Evolutionary conservation across 2,329 filamentous ascomycete species (phyloP).

Genomic region (Sarocladium oryzae): DNA sequence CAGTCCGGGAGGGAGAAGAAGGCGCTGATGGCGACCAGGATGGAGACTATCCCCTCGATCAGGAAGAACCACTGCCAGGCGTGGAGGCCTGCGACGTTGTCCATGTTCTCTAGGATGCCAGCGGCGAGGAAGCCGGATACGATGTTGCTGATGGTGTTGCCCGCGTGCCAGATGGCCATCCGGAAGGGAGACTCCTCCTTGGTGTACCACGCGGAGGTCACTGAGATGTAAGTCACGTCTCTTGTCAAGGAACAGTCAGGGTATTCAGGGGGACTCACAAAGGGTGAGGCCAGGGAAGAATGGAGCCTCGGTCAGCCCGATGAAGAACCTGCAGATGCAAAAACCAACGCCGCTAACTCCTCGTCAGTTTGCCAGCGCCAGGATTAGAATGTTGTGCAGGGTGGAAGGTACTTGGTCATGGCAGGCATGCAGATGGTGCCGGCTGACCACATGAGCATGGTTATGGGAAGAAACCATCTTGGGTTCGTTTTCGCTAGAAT

Average conservation of each 20-base stretch:
- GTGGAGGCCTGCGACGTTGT: conserved; percentile 28
- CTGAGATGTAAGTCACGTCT: conserved; percentile 6
- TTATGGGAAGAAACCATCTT: conserved; percentile 27
- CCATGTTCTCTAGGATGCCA: conserved; percentile 36
- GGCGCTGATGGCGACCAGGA: conserved; percentile 25
- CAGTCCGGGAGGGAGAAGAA: conserved; percentile 31
- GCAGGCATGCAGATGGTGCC: conserved; percentile 35
- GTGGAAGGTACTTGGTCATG: conserved; percentile 21
- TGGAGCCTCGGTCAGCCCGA: conserved; percentile 23
- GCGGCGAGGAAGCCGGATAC: conserved; percentile 38
- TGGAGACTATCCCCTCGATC: conserved; percentile 31
- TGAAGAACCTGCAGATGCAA: conserved; percentile 19
- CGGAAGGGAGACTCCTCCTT: conserved; percentile 28
- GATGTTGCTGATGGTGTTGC: conserved; percentile 38
- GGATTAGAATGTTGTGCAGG: neutral
- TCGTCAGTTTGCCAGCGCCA: neutral
- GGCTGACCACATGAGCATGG: conserved; percentile 33
- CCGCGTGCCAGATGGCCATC: conserved; percentile 37
- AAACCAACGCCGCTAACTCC: conserved; percentile 17
- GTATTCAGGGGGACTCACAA: conserved; percentile 18
- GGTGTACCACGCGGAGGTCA: conserved; percentile 39
- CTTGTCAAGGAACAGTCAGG: no score
- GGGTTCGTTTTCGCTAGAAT: conserved; percentile 32
- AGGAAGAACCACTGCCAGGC: conserved; percentile 42
- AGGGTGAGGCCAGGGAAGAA: conserved; percentile 43